Percentiles rank a stretch among this genome's conserved stretches.
These are phyloP conservation scores for Sanghuangporus sanghuang DNA, from an alignment of 1,284 basidiomycete genomes.

Conservation along the genomic window DNA sequence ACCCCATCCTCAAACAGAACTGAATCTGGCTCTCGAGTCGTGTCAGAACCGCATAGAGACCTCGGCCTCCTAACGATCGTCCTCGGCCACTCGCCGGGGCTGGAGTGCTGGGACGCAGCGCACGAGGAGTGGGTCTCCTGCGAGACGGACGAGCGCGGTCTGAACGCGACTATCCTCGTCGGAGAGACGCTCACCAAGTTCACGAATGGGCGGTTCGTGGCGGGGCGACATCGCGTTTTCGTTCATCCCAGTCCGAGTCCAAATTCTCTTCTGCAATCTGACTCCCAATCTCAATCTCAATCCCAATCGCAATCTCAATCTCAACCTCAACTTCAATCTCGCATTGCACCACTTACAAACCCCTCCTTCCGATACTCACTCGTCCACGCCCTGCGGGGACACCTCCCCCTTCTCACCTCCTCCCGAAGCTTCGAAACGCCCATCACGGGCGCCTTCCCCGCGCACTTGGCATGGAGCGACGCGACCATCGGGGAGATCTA, in stretches of 20 bases:
- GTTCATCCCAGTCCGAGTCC: too few species aligned
- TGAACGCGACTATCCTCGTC: conserved; percentile 27
- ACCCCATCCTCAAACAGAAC: neutral
- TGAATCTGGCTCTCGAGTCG: conserved; percentile 20
- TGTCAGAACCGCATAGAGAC: conserved; percentile 27
- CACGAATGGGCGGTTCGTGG: conserved; percentile 25
- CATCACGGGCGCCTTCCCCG: conserved; percentile 22
- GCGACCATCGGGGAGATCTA: conserved; percentile 23
- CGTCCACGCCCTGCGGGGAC: conserved; percentile 28
- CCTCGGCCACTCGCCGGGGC: conserved; percentile 27
- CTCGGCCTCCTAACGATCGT: conserved; percentile 29
- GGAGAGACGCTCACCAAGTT: conserved; percentile 27
- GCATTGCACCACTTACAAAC: conserved; percentile 6
- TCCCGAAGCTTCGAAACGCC: conserved; percentile 21
- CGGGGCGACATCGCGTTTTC: conserved; percentile 28
- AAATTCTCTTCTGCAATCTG: too few species aligned
- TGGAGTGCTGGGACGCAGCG: conserved; percentile 25
- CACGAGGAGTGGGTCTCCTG: conserved; percentile 24
- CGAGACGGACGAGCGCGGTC: conserved; percentile 23
- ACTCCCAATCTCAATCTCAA: too few species aligned
- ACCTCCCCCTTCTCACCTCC: conserved; percentile 21
- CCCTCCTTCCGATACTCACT: conserved; percentile 25
- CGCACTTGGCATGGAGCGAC: conserved; percentile 18
- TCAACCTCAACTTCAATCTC: neutral
- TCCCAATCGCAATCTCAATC: too few species aligned